Evolutionary conservation across 129 eudicot species (phyloP).

Genomic region (Helichrysum umbraculigerum): DNA sequence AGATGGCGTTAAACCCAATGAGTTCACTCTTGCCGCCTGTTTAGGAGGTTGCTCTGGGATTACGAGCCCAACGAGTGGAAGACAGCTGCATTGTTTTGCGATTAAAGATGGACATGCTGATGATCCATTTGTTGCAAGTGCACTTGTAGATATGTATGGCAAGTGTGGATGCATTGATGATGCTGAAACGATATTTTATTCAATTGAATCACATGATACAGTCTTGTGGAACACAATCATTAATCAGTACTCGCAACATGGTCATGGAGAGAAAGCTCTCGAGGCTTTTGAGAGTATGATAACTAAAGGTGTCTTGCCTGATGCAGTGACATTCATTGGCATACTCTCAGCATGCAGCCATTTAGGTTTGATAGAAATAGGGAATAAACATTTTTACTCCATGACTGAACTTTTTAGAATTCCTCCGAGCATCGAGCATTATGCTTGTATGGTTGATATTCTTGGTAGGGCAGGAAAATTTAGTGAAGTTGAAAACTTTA

Average conservation of each 20-base stretch:
- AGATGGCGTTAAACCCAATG: slow-evolving; percentile 45
- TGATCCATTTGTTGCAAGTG: slow-evolving; percentile 44
- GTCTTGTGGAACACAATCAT: slow-evolving; percentile 50
- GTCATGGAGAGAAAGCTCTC: slow-evolving; percentile 39
- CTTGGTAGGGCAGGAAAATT: slow-evolving; percentile 45
- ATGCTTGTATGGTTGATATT: slow-evolving; percentile 52
- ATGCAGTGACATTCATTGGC: slow-evolving; percentile 42
- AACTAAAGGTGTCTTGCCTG: slow-evolving; percentile 30
- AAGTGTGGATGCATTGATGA: slow-evolving; percentile 50
- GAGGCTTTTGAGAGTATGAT: slow-evolving; percentile 34
- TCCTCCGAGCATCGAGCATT: slow-evolving; percentile 35
- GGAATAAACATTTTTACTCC: slow-evolving; percentile 36
- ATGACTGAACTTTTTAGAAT: slow-evolving; percentile 35
- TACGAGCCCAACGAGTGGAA: slow-evolving; percentile 34
- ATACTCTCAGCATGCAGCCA: slow-evolving; percentile 47
- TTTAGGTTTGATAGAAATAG: slow-evolving; percentile 37
- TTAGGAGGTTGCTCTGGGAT: slow-evolving; percentile 46
- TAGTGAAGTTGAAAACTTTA: slow-evolving; percentile 41
- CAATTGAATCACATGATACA: slow-evolving; percentile 33
- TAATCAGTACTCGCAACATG: slow-evolving; percentile 42
- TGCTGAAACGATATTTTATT: slow-evolving; percentile 38
- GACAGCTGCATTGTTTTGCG: slow-evolving; percentile 38
- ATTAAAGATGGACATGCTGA: slow-evolving; percentile 35
- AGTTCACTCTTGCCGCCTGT: slow-evolving; percentile 49
- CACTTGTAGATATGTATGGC: slow-evolving; percentile 50